Conservation (phyloP, 2,329 filamentous ascomycete species). For the Ophiostoma montium region DNA sequence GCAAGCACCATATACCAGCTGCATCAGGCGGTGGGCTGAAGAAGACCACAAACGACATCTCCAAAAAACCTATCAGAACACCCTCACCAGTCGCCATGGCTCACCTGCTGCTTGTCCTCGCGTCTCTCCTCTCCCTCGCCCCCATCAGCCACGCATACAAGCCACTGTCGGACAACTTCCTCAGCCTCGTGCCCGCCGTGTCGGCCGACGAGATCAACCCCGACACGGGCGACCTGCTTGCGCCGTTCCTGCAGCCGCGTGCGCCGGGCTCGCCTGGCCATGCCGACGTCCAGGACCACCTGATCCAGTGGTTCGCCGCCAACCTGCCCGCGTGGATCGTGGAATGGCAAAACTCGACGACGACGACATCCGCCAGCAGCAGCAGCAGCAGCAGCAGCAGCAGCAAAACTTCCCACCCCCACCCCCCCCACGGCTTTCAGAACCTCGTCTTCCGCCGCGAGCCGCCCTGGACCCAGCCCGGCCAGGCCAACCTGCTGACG, state of each 20-base stretch:
- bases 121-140: slow-evolving; percentile 16
- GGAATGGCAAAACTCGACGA: slow-evolving; percentile 61
- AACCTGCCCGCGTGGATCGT: slow-evolving; percentile 57
- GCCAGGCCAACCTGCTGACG: slow-evolving; percentile 59
- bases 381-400: too few relatives aligned
- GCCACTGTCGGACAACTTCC: slow-evolving; percentile 48
- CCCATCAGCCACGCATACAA: slow-evolving; percentile 21
- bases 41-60: too few relatives aligned
- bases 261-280: slow-evolving; percentile 62
- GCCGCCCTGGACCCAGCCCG: slow-evolving; percentile 57
- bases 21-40: too few relatives aligned
- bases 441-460: slow-evolving; percentile 68
- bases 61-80: too few relatives aligned
- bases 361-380: too few relatives aligned
- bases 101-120: slow-evolving; percentile 7
- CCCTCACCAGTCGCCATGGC: neutral
- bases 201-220: slow-evolving; percentile 52
- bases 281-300: slow-evolving; percentile 52
- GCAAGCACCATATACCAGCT: too few relatives aligned
- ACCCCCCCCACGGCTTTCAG: slow-evolving; percentile 48
- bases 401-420: too few relatives aligned
- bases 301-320: slow-evolving; percentile 54
- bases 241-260: slow-evolving; percentile 60
- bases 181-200: slow-evolving; percentile 47
- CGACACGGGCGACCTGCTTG: slow-evolving; percentile 49